Conservation (phyloP, 2,329 filamentous ascomycete species). For the Aulographum hederae region DNA sequence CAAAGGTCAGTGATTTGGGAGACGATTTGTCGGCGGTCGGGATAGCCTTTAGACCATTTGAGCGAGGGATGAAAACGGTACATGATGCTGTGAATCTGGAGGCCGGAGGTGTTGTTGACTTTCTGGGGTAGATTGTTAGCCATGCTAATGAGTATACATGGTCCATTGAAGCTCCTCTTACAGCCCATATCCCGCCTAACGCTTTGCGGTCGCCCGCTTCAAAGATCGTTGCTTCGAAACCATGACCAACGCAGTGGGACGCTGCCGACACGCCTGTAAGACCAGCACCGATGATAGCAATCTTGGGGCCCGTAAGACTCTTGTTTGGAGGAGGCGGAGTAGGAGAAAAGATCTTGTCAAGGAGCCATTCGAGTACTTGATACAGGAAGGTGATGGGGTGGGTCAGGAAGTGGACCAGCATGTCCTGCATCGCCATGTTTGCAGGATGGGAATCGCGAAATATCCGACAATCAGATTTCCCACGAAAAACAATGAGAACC, state of each 20-base stretch:
- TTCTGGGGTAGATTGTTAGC: slow-evolving; percentile 28
- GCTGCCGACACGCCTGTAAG: slow-evolving; percentile 64
- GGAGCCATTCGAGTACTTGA: slow-evolving; percentile 44
- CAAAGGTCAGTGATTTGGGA: slow-evolving; percentile 53
- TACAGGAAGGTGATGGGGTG: slow-evolving; percentile 40
- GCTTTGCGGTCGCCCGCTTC: slow-evolving; percentile 48
- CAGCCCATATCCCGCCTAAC: slow-evolving; percentile 67
- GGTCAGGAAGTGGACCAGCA: slow-evolving; percentile 14
- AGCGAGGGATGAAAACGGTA: slow-evolving; percentile 75
- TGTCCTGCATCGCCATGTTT: no score
- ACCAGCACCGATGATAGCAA: slow-evolving; percentile 27
- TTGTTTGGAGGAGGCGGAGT: slow-evolving; percentile 42
- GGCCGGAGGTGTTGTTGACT: slow-evolving; percentile 65
- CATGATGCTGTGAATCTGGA: slow-evolving; percentile 76
- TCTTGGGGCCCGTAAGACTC: slow-evolving; percentile 39
- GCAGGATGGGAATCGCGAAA: no score
- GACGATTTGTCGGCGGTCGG: slow-evolving; percentile 57
- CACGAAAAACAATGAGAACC: no score
- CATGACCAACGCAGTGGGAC: slow-evolving; percentile 68
- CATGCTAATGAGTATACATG: background rate
- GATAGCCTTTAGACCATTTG: slow-evolving; percentile 58
- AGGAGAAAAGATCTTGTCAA: slow-evolving; percentile 49
- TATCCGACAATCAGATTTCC: no score
- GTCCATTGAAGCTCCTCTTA: slow-evolving; percentile 20
- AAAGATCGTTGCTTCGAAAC: slow-evolving; percentile 66